Evolutionary conservation across 768 basidiomycete species (phyloP).

Genomic region (Serendipita sp.): DNA sequence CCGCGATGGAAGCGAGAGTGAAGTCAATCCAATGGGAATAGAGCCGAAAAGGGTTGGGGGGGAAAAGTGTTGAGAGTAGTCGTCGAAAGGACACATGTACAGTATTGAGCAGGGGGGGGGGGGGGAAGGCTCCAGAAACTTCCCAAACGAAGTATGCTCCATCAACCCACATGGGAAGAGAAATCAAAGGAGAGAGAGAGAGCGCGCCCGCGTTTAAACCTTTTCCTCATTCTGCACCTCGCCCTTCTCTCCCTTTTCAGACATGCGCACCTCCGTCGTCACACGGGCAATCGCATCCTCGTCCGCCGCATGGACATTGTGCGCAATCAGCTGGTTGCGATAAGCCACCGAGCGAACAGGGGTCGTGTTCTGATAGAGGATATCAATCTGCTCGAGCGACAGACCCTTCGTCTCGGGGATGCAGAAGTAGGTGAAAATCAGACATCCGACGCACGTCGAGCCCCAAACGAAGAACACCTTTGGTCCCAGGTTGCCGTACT

Average conservation of each 20-base stretch:
- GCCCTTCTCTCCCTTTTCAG: constrained; percentile 2
- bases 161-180: too few species aligned
- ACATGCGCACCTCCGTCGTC: neutral
- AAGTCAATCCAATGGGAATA: too few species aligned
- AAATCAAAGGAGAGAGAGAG: too few species aligned
- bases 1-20: too few species aligned
- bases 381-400: constrained; percentile 71
- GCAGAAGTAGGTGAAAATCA: constrained; percentile 68
- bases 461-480: constrained; percentile 45
- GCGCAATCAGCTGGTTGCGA: constrained; percentile 15
- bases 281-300: neutral
- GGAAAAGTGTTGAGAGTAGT: too few species aligned
- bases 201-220: neutral
- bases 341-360: constrained; percentile 31
- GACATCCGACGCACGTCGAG: constrained; percentile 46
- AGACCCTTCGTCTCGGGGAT: constrained; percentile 66
- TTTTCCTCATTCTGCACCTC: neutral
- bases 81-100: too few species aligned
- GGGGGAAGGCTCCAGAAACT: too few species aligned
- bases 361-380: constrained; percentile 53
- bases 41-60: too few species aligned
- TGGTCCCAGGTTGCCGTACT: constrained; percentile 12
- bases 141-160: too few species aligned
- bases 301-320: neutral
- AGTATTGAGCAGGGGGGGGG: too few species aligned